Conservation (phyloP, 192 early-diverging fungal species). For the Coemansia sp. region DNA sequence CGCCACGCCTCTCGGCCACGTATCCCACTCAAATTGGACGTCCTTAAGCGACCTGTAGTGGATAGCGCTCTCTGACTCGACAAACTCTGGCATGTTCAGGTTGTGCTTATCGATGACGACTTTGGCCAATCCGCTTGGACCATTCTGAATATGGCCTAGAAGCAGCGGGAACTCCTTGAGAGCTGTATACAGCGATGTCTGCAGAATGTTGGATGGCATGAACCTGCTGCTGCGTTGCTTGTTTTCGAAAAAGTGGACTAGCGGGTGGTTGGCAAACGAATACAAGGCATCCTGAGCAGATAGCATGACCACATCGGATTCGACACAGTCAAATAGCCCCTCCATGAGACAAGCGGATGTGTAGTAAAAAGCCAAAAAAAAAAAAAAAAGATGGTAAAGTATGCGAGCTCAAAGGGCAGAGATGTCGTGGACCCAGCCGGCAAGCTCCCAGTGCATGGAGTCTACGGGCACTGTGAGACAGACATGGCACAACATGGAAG, state of each 20-base stretch:
- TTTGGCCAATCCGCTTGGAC: background rate
- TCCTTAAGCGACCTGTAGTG: conserved; percentile 12
- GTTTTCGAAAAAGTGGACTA: conserved; percentile 50
- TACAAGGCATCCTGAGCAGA: conserved; percentile 36
- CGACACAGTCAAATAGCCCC: background rate
- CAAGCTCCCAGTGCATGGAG: too few species aligned
- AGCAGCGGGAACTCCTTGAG: conserved; percentile 44
- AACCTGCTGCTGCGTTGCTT: conserved; percentile 3
- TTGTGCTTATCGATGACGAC: conserved; percentile 30
- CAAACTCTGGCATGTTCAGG: conserved; percentile 42
- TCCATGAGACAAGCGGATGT: background rate
- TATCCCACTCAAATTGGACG: conserved; percentile 15
- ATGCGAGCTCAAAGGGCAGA: too few species aligned
- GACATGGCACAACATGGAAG: background rate
- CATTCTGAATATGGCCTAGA: conserved; percentile 19
- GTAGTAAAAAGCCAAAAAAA: background rate
- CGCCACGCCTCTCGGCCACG: conserved; percentile 24
- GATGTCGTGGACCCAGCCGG: too few species aligned
- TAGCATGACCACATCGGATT: conserved; percentile 9
- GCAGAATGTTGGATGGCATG: conserved; percentile 27
- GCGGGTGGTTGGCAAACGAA: conserved; percentile 42
- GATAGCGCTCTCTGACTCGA: conserved; percentile 20
- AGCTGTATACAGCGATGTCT: conserved; percentile 20
- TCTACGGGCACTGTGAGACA: too few species aligned
- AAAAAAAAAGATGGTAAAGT: too few species aligned